Conservation (phyloP, 2,329 filamentous ascomycete species). For the Didymella segeticola region DNA sequence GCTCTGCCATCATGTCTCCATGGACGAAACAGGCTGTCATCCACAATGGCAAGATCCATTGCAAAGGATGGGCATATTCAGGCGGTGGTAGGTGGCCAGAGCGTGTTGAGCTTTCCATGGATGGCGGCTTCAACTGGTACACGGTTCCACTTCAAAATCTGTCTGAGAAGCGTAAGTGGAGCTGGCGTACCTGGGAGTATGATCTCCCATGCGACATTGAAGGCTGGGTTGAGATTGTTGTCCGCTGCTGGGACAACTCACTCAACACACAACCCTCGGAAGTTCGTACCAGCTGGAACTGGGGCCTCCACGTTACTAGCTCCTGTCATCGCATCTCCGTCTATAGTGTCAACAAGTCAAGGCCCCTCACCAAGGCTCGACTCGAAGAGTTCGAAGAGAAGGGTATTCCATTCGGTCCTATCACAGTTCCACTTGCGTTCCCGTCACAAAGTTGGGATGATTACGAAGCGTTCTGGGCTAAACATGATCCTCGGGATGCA, state of each 20-base stretch:
- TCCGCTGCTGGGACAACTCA: constrained; percentile 54
- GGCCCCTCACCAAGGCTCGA: constrained; percentile 56
- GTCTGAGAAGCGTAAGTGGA: constrained; percentile 66
- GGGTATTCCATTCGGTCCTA: constrained; percentile 56
- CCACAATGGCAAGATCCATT: constrained; percentile 64
- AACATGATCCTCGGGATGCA: too few relatives aligned
- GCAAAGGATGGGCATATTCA: constrained; percentile 58
- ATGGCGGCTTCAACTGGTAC: constrained; percentile 71
- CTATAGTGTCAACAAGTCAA: constrained; percentile 67
- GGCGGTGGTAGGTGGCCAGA: constrained; percentile 58
- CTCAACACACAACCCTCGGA: constrained; percentile 55
- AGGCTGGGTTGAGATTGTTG: constrained; percentile 56
- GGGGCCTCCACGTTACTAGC: constrained; percentile 70
- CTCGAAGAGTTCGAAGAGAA: constrained; percentile 61
- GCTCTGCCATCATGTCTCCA: constrained; percentile 70
- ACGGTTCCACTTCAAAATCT: constrained; percentile 66
- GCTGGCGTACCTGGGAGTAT: constrained; percentile 70
- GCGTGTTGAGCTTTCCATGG: constrained; percentile 67
- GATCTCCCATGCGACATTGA: constrained; percentile 65
- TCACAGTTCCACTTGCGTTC: too few relatives aligned
- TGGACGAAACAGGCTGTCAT: constrained; percentile 66
- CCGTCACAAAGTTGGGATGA: too few relatives aligned
- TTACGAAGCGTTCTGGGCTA: too few relatives aligned
- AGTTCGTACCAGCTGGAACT: constrained; percentile 61
- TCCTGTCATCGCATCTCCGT: constrained; percentile 64